A percentile compares a stretch with the other conserved stretches of the same genome.
Evolutionary conservation across 805 yeast species (phyloP).

Genomic region (Metschnikowia koreensis): DNA sequence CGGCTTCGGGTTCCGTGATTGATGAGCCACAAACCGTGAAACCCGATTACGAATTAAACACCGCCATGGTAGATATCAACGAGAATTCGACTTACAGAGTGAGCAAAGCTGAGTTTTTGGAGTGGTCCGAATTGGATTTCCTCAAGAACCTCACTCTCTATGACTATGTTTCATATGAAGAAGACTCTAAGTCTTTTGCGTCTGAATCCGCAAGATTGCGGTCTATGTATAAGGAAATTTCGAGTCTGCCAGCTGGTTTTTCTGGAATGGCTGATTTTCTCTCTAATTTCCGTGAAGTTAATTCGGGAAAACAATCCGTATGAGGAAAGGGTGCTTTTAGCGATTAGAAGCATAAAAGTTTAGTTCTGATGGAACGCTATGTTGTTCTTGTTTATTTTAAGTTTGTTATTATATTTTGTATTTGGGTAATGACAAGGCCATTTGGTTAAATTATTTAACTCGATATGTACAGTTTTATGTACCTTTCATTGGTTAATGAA

Average conservation of each 20-base stretch:
- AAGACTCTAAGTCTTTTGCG: constrained; percentile 6
- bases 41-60: constrained; percentile 4
- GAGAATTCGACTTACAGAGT: constrained; percentile 1
- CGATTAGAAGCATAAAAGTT: background rate
- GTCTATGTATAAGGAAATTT: constrained; percentile 7
- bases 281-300: constrained; percentile 4
- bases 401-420: background rate
- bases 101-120: constrained; percentile 3
- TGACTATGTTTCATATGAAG: constrained; percentile 11
- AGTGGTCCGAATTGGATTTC: constrained; percentile 18
- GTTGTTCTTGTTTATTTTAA: background rate
- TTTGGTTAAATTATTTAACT: background rate
- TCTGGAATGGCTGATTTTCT: constrained; percentile 5
- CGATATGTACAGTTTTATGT: constrained; percentile 4
- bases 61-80: constrained; percentile 3
- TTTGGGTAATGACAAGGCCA: background rate
- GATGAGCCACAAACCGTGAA: constrained; percentile 11
- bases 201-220: constrained; percentile 11
- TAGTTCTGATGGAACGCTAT: background rate
- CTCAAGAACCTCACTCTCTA: constrained; percentile 12
- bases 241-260: constrained; percentile 8
- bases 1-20: constrained; percentile 10
- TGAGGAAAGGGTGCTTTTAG: background rate
- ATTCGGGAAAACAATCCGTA: background rate
- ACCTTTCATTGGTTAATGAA: background rate